Percentiles rank a stretch among this genome's conserved stretches.
phyloP scores from a whole-genome alignment of 2,329 filamentous ascomycete genomes.

The Microsporum audouinii region DNA sequence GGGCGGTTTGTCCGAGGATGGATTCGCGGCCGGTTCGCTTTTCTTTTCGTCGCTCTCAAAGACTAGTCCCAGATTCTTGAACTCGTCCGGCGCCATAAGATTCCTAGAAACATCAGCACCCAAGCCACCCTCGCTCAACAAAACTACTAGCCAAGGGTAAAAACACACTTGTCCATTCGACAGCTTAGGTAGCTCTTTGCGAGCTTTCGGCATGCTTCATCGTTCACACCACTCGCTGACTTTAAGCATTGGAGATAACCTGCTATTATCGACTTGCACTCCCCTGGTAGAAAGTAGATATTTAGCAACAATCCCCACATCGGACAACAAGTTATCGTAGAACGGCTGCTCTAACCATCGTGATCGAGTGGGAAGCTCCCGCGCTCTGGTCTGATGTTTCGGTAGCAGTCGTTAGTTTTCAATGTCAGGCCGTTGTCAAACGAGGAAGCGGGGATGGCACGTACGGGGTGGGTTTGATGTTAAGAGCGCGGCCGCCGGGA shows the following conservation, averaged over 20 bases:
- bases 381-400: constrained; percentile 58
- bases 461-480: constrained; percentile 59
- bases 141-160: not conserved
- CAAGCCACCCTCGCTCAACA: not conserved
- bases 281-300: constrained; percentile 44
- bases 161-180: constrained; percentile 79
- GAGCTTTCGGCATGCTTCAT: constrained; percentile 69
- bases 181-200: constrained; percentile 84
- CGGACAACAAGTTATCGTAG: not conserved
- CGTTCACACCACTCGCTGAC: constrained; percentile 69
- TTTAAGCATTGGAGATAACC: constrained; percentile 81
- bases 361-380: constrained; percentile 96
- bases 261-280: constrained; percentile 84
- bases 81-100: constrained; percentile 89
- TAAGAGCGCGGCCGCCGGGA: constrained; percentile 54
- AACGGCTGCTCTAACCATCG: constrained; percentile 47
- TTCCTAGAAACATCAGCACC: constrained; percentile 47
- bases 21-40: not conserved
- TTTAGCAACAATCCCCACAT: not conserved
- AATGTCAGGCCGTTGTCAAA: not conserved
- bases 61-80: constrained; percentile 80
- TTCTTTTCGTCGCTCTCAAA: constrained; percentile 33
- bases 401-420: constrained; percentile 1
- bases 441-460: constrained; percentile 22
- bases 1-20: not conserved